Evolutionary conservation across 257 asterid species (phyloP).

Genomic region (Nicotiana noctiflora): DNA sequence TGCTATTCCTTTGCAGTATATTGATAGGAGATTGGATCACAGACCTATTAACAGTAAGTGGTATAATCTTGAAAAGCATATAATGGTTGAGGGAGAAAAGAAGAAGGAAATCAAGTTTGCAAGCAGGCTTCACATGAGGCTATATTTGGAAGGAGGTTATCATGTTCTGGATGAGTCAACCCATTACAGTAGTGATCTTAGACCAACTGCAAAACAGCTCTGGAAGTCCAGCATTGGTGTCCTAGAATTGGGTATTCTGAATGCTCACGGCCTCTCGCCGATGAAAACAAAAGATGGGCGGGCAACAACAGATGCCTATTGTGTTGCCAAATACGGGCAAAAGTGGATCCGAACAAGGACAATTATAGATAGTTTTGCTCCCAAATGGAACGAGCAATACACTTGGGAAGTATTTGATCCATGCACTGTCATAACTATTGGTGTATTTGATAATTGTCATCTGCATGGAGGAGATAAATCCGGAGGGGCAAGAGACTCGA

Average conservation of each 20-base stretch:
- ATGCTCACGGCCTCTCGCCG: slow-evolving; percentile 11
- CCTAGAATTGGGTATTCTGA: slow-evolving; percentile 17
- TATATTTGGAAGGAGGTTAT: slow-evolving; percentile 19
- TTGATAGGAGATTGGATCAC: slow-evolving; percentile 15
- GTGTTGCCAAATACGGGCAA: slow-evolving; percentile 23
- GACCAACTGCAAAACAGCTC: slow-evolving; percentile 22
- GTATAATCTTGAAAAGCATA: slow-evolving; percentile 15
- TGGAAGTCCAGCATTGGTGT: slow-evolving; percentile 16
- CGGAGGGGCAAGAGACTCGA: slow-evolving; percentile 9
- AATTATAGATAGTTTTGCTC: slow-evolving; percentile 11
- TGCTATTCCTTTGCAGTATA: slow-evolving; percentile 4
- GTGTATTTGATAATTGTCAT: slow-evolving; percentile 22
- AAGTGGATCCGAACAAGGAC: slow-evolving; percentile 20
- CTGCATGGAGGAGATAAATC: slow-evolving; percentile 1
- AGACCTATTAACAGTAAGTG: slow-evolving; percentile 12
- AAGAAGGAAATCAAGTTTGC: slow-evolving; percentile 10
- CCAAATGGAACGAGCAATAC: slow-evolving; percentile 22
- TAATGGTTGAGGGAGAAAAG: slow-evolving; percentile 6
- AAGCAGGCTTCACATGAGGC: slow-evolving; percentile 14
- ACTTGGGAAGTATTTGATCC: slow-evolving; percentile 26
- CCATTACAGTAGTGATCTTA: slow-evolving; percentile 22
- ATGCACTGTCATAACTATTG: slow-evolving; percentile 18
- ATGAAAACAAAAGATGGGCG: slow-evolving; percentile 18
- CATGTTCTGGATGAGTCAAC: slow-evolving; percentile 24
- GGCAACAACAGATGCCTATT: slow-evolving; percentile 20